Percentiles rank a stretch among this genome's conserved stretches.
Evolutionary conservation across 768 basidiomycete species (phyloP).

Genomic region (Kwoniella bestiolae): DNA sequence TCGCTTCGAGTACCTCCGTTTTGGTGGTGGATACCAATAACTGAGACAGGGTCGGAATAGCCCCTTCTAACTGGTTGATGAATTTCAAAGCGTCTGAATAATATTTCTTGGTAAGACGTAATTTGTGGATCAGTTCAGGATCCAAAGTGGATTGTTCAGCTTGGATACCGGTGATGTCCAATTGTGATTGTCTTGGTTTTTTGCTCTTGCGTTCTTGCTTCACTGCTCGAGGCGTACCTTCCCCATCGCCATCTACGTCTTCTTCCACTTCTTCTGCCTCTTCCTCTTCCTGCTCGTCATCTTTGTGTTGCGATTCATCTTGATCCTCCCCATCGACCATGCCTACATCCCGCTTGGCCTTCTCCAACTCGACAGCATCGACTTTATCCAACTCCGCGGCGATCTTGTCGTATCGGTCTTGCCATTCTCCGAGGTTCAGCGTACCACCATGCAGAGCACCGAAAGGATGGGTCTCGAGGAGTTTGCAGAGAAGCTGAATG

Average conservation of each 20-base stretch:
- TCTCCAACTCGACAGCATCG: conserved; percentile 65
- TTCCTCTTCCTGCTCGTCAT: conserved; percentile 32
- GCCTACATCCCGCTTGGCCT: conserved; percentile 51
- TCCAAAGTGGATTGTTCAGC: conserved; percentile 74
- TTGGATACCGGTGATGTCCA: conserved; percentile 71
- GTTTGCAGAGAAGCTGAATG: conserved; percentile 71
- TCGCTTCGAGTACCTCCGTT: conserved; percentile 61
- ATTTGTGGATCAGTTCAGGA: conserved; percentile 67
- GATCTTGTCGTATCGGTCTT: conserved; percentile 69
- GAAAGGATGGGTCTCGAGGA: conserved; percentile 87
- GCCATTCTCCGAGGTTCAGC: conserved; percentile 73
- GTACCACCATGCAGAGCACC: conserved; percentile 80
- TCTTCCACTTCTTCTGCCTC: conserved; percentile 56
- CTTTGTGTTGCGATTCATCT: conserved; percentile 49
- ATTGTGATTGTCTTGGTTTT: conserved; percentile 58
- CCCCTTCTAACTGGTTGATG: conserved; percentile 70
- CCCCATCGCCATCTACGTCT: conserved; percentile 26
- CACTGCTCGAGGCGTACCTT: conserved; percentile 30
- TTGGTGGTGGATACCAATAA: conserved; percentile 75
- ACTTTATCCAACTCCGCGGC: conserved; percentile 70
- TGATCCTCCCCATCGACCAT: conserved; percentile 55
- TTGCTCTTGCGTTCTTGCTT: conserved; percentile 57
- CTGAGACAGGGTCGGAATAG: conserved; percentile 73
- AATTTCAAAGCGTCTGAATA: conserved; percentile 83
- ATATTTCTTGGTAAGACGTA: conserved; percentile 80